Percentiles rank a stretch among this genome's conserved stretches.
Evolutionary conservation across 306 rosid species (phyloP).

Genomic region (Clitoria ternatea): DNA sequence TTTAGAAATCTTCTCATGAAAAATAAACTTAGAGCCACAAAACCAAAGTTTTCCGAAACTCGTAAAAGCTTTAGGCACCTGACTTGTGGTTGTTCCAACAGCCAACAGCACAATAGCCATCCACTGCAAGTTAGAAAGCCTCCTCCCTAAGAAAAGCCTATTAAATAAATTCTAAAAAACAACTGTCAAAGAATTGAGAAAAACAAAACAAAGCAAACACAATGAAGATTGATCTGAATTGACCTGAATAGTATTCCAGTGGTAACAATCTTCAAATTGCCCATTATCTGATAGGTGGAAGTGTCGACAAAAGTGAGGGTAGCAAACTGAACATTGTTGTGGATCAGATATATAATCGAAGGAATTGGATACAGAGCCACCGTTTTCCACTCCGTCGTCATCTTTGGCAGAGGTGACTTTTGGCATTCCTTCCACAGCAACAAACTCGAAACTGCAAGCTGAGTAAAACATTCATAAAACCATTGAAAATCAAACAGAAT

Average conservation of each 20-base stretch:
- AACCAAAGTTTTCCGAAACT: neutral
- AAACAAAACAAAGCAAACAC: neutral
- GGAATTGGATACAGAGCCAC: slow-evolving; percentile 76
- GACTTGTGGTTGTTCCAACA: slow-evolving; percentile 96
- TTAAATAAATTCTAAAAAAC: neutral
- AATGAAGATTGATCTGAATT: neutral
- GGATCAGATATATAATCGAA: slow-evolving; percentile 75
- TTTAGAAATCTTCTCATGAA: neutral
- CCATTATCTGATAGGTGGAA: slow-evolving; percentile 97
- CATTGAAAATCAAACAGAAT: slow-evolving; percentile 7
- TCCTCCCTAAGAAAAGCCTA: slow-evolving; percentile 77
- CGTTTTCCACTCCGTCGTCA: slow-evolving; percentile 86
- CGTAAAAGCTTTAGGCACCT: slow-evolving; percentile 34
- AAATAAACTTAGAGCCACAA: neutral
- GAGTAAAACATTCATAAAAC: neutral
- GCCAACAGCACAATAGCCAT: slow-evolving; percentile 83
- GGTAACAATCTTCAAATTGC: slow-evolving; percentile 90
- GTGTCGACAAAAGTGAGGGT: slow-evolving; percentile 87
- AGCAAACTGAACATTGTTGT: slow-evolving; percentile 86
- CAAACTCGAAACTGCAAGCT: slow-evolving; percentile 85
- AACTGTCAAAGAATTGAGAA: slow-evolving; percentile 13
- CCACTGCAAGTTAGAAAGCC: slow-evolving; percentile 87
- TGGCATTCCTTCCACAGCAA: slow-evolving; percentile 73
- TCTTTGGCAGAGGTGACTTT: slow-evolving; percentile 55
- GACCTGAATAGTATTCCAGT: slow-evolving; percentile 90